A percentile compares a stretch with the other conserved stretches of the same genome.
phyloP scores from a whole-genome alignment of 345 rosid genomes.

The Orychophragmus violaceus region DNA sequence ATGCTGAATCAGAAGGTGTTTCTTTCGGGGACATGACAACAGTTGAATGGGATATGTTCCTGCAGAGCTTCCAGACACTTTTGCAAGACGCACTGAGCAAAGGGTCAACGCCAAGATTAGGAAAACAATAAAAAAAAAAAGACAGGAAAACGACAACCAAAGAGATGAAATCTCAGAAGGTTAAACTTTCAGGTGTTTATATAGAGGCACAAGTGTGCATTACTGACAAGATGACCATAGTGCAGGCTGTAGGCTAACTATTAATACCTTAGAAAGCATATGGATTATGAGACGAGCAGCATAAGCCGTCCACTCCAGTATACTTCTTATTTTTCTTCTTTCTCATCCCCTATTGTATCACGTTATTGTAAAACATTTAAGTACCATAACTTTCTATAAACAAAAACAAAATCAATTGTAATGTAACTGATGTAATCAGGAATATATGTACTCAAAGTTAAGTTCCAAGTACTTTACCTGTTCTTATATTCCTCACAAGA shows the following conservation, averaged over 20 bases:
- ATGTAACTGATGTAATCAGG: conserved; percentile 23
- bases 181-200: conserved; percentile 28
- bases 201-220: conserved; percentile 31
- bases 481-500: neutral
- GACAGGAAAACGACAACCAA: conserved; percentile 15
- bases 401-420: neutral
- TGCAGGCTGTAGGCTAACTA: conserved; percentile 35
- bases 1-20: conserved; percentile 34
- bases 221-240: too few relatives aligned
- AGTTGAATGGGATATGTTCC: conserved; percentile 56
- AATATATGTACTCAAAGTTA: conserved; percentile 8
- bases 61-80: conserved; percentile 49
- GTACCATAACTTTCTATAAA: neutral
- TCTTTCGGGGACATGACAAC: conserved; percentile 54
- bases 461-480: neutral
- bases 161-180: conserved; percentile 25
- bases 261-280: conserved; percentile 30
- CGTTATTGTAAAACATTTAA: conserved; percentile 17
- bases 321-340: conserved; percentile 31
- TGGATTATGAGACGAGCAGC: conserved; percentile 30
- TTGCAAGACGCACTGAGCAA: conserved; percentile 46
- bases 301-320: conserved; percentile 29
- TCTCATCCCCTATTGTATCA: conserved; percentile 22
- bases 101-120: conserved; percentile 42
- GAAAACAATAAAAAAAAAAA: conserved; percentile 17